Percentiles rank a stretch among this genome's conserved stretches.
Evolutionary conservation across 768 basidiomycete genomes (phyloP).

Genomic region (Terana coerulea): DNA sequence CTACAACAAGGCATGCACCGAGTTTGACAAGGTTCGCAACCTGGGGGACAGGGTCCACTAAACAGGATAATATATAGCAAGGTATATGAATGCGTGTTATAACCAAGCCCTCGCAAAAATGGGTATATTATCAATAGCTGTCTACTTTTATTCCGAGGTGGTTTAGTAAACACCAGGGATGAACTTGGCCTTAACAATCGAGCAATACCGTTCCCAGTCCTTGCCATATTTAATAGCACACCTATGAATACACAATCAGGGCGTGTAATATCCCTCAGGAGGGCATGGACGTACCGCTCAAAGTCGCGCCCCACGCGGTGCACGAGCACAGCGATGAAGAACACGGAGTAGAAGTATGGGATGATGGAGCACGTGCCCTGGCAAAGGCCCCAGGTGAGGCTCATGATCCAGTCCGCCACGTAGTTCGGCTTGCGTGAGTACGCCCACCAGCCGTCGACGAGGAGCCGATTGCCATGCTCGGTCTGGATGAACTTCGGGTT

Average conservation of each 20-base stretch:
- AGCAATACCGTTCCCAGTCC: conserved; percentile 90
- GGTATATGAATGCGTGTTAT: too few relatives aligned
- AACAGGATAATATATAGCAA: too few relatives aligned
- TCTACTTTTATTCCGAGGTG: neutral
- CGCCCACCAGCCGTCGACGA: conserved; percentile 93
- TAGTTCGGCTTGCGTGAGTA: conserved; percentile 98
- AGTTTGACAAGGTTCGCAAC: too few relatives aligned
- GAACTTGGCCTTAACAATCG: conserved; percentile 86
- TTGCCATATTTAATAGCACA: conserved; percentile 91
- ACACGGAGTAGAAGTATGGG: conserved; percentile 95
- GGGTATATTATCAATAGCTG: too few relatives aligned
- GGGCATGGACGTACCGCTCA: conserved; percentile 55
- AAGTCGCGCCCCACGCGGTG: conserved; percentile 94
- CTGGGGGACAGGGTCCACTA: too few relatives aligned
- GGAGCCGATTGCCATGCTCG: conserved; percentile 87
- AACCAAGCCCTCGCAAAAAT: too few relatives aligned
- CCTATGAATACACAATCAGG: conserved; percentile 32
- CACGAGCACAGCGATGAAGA: conserved; percentile 90
- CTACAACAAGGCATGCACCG: too few relatives aligned
- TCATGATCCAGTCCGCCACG: conserved; percentile 88
- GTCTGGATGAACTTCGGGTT: conserved; percentile 94
- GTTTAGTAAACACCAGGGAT: conserved; percentile 80
- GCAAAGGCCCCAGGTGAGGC: conserved; percentile 79
- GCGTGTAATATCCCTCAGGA: neutral
- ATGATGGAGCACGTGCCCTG: conserved; percentile 76